Evolutionary conservation across 768 basidiomycete species (phyloP).

Genomic region (Lyophyllum semitale): DNA sequence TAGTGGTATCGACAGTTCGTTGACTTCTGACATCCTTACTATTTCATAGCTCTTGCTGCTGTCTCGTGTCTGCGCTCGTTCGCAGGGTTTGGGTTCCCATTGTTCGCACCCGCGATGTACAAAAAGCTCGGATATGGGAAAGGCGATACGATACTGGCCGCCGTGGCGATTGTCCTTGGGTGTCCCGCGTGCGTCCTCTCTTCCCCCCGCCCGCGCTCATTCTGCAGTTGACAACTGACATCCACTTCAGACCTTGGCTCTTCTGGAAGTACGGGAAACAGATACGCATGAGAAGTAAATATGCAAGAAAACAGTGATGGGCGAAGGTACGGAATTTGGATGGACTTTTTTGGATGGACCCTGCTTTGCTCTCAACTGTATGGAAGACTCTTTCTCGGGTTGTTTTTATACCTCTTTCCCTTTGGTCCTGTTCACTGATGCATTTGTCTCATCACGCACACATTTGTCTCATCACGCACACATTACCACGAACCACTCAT

Average conservation of each 20-base stretch:
- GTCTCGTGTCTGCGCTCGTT: constrained; percentile 63
- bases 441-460: too few species aligned
- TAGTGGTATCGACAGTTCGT: neutral
- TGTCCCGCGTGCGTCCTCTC: constrained; percentile 51
- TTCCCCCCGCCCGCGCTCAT: neutral
- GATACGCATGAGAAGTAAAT: constrained; percentile 51
- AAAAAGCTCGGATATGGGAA: constrained; percentile 66
- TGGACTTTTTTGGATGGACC: too few species aligned
- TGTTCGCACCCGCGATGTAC: constrained; percentile 78
- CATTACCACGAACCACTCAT: too few species aligned
- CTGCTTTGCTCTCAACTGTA: neutral
- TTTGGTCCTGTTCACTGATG: too few species aligned
- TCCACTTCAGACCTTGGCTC: constrained; percentile 30
- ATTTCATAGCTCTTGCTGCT: constrained; percentile 57
- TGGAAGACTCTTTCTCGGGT: neutral
- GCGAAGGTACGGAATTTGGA: neutral
- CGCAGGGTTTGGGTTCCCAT: constrained; percentile 74
- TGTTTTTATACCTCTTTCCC: too few species aligned
- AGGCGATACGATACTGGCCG: constrained; percentile 67
- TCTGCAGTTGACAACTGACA: neutral
- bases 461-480: too few species aligned
- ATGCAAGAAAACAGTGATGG: constrained; percentile 24
- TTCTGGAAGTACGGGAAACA: constrained; percentile 37
- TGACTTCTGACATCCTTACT: neutral
- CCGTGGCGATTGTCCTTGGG: constrained; percentile 56